Percentiles rank a stretch among this genome's conserved stretches.
Evolutionary conservation across 805 yeast genomes (phyloP).

Genomic region (Torulaspora quercuum): DNA sequence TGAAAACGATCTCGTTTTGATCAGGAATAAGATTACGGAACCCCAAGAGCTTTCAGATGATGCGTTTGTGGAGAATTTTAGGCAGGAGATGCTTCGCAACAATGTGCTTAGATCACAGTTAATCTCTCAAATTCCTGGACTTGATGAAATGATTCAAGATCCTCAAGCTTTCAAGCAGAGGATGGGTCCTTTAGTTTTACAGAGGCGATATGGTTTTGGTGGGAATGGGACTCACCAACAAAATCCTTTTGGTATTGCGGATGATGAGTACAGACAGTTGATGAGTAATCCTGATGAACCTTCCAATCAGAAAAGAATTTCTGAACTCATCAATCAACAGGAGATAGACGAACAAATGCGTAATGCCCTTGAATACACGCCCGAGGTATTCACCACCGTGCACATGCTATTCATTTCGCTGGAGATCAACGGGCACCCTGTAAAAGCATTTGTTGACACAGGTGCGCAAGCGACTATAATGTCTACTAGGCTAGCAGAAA

Average conservation of each 20-base stretch:
- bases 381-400: slow-evolving; percentile 82
- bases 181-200: slow-evolving; percentile 37
- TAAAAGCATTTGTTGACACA: slow-evolving; percentile 92
- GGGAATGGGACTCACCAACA: slow-evolving; percentile 2
- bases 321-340: slow-evolving; percentile 64
- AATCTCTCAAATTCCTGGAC: slow-evolving; percentile 43
- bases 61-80: slow-evolving; percentile 43
- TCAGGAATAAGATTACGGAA: slow-evolving; percentile 28
- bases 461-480: slow-evolving; percentile 93
- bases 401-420: slow-evolving; percentile 79
- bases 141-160: slow-evolving; percentile 46
- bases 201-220: slow-evolving; percentile 26
- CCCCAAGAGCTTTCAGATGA: slow-evolving; percentile 17
- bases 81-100: slow-evolving; percentile 48
- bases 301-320: slow-evolving; percentile 58
- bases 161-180: slow-evolving; percentile 47
- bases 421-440: slow-evolving; percentile 72
- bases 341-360: slow-evolving; percentile 77
- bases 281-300: slow-evolving; percentile 69
- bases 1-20: slow-evolving; percentile 59
- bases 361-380: slow-evolving; percentile 79
- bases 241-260: slow-evolving; percentile 38
- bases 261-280: slow-evolving; percentile 48
- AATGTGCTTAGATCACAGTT: slow-evolving; percentile 41
- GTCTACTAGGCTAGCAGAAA: slow-evolving; percentile 71